These are phyloP conservation scores for Lactarius evosmus DNA, from an alignment of 768 basidiomycete genomes.

Conservation along the genomic window DNA sequence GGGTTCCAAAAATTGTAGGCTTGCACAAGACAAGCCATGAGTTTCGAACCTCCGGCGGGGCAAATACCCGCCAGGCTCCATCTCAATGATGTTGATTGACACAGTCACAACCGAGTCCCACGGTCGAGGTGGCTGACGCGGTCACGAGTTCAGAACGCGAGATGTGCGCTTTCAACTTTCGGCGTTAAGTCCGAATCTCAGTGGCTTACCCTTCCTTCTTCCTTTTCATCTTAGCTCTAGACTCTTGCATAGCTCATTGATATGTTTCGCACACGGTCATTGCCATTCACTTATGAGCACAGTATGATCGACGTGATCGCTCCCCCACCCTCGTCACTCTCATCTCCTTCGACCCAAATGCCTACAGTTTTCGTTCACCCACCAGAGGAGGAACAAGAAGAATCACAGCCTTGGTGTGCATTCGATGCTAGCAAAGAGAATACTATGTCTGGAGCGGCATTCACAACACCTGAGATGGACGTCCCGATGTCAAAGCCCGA, in stretches of 20 bases:
- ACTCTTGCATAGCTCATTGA: conserved; percentile 19
- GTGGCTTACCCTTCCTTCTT: conserved; percentile 7
- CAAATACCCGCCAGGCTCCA: too few relatives aligned
- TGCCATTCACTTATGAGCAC: conserved; percentile 24
- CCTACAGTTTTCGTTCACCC: conserved; percentile 39
- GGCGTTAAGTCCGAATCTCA: neutral
- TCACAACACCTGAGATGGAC: conserved; percentile 34
- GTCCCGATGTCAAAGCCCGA: conserved; percentile 32
- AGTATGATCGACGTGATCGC: conserved; percentile 23
- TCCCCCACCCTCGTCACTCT: conserved; percentile 34
- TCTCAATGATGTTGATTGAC: too few relatives aligned
- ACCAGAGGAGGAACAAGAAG: conserved; percentile 39
- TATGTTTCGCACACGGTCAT: conserved; percentile 34
- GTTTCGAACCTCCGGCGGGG: too few relatives aligned
- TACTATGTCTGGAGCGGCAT: conserved; percentile 23
- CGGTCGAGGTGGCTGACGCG: conserved; percentile 17
- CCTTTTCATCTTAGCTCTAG: neutral
- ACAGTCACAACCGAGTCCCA: too few relatives aligned
- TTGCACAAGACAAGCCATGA: too few relatives aligned
- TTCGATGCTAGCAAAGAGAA: conserved; percentile 34
- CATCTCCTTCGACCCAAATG: conserved; percentile 29
- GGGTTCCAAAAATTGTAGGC: too few relatives aligned
- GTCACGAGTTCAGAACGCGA: conserved; percentile 13
- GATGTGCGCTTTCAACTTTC: conserved; percentile 7
- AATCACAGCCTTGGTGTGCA: conserved; percentile 36